phyloP scores from a whole-genome alignment of 176 grass and related monocot species.

The Urochloa ruziziensis region DNA sequence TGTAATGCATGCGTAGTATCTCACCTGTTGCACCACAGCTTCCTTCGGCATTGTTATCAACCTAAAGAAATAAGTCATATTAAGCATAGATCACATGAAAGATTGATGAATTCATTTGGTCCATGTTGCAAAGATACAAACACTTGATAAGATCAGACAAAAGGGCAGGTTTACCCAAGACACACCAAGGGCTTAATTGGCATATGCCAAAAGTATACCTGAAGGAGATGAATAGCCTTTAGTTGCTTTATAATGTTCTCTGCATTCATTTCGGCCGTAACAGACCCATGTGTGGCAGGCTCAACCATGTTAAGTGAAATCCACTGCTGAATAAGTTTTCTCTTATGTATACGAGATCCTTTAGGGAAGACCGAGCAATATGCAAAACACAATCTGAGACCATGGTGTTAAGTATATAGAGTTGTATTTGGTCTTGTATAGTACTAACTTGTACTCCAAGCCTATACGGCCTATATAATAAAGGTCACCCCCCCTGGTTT shows the following conservation, averaged over 20 bases:
- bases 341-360: neutral
- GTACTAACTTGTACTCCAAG: no score
- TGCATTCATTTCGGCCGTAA: neutral
- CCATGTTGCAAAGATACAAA: neutral
- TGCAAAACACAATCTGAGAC: slow-evolving; percentile 6
- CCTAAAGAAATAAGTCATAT: neutral
- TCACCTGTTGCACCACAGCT: neutral
- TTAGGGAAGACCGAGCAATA: slow-evolving; percentile 3
- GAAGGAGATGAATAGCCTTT: neutral
- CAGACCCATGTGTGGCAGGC: neutral
- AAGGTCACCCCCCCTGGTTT: no score
- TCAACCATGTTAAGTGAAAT: slow-evolving; percentile 6
- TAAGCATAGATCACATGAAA: neutral
- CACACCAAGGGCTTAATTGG: no score
- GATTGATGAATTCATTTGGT: neutral
- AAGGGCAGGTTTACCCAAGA: neutral
- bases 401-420: no score
- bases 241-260: neutral
- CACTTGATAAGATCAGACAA: neutral
- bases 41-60: neutral
- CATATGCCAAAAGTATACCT: neutral
- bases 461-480: no score
- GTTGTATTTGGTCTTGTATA: no score
- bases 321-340: slow-evolving; percentile 12
- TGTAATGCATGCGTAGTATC: neutral